Percentiles rank a stretch among this genome's conserved stretches.
These are phyloP conservation scores for Globisporangium paddicum DNA, from an alignment of 352 stramenopile genomes.

Conservation along the genomic window DNA sequence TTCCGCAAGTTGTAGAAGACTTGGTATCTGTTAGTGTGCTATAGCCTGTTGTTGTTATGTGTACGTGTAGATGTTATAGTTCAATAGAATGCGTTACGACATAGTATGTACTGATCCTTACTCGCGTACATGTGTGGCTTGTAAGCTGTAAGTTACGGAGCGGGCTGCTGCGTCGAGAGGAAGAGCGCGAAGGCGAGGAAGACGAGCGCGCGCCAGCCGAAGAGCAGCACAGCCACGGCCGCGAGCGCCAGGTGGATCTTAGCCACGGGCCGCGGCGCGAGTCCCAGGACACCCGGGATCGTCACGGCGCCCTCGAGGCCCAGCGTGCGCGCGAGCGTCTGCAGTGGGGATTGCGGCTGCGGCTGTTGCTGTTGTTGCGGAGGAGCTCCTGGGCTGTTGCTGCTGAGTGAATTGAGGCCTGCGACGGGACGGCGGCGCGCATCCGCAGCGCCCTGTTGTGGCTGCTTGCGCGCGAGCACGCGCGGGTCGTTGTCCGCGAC, in stretches of 20 bases:
- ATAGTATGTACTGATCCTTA: too few species aligned
- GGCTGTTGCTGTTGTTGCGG: constrained; percentile 5
- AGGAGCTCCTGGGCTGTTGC: background rate
- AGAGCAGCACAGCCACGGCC: constrained; percentile 47
- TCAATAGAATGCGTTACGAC: too few species aligned
- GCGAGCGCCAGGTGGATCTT: constrained; percentile 68
- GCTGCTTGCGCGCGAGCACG: constrained; percentile 28
- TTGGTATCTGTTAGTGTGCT: too few species aligned
- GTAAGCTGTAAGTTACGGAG: too few species aligned
- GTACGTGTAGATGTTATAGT: background rate
- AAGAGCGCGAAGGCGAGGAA: constrained; percentile 68
- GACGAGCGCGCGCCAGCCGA: constrained; percentile 70
- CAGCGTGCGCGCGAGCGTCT: constrained; percentile 40
- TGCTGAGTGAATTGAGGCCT: constrained; percentile 19
- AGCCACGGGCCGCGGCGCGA: constrained; percentile 46
- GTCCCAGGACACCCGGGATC: constrained; percentile 52
- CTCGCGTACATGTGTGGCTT: too few species aligned
- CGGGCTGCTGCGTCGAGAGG: constrained; percentile 44
- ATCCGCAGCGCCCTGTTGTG: background rate
- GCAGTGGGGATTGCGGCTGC: constrained; percentile 28
- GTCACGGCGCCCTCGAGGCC: constrained; percentile 60
- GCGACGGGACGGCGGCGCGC: constrained; percentile 11
- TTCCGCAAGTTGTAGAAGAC: constrained; percentile 10
- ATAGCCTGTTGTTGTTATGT: constrained; percentile 3
- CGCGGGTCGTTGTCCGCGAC: constrained; percentile 79